Percentiles rank a stretch among this genome's conserved stretches.
These are phyloP conservation scores for Solanum hybrid DNA, from an alignment of 305 asterid species.

Conservation along the genomic window DNA sequence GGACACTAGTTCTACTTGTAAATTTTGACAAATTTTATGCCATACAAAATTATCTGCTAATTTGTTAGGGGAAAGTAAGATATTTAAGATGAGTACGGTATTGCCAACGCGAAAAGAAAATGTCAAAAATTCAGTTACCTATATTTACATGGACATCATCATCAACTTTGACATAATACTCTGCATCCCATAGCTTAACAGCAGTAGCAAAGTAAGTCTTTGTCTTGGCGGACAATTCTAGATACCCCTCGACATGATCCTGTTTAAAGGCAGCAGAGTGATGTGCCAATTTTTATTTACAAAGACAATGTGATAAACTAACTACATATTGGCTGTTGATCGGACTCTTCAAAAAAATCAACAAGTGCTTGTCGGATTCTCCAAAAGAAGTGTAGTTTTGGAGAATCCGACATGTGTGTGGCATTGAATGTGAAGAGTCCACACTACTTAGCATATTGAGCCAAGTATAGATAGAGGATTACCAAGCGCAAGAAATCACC, in stretches of 20 bases:
- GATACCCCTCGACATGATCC: constrained; percentile 96
- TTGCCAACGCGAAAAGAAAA: neutral
- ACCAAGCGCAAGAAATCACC: constrained; percentile 95
- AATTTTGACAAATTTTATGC: neutral
- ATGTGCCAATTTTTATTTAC: neutral
- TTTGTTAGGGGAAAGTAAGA: neutral
- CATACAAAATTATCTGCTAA: neutral
- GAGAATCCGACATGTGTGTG: neutral
- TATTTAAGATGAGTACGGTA: neutral
- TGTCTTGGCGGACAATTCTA: constrained; percentile 89
- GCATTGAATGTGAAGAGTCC: neutral
- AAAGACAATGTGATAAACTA: neutral
- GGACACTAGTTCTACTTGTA: neutral
- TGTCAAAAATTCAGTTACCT: constrained; percentile 33
- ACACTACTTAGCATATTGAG: neutral
- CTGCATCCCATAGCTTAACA: constrained; percentile 80
- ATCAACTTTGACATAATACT: constrained; percentile 84
- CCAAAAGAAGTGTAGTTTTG: neutral
- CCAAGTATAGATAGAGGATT: neutral
- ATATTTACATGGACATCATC: constrained; percentile 94
- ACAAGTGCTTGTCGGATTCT: neutral
- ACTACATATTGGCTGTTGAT: neutral
- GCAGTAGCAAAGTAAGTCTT: constrained; percentile 77
- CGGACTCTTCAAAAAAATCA: neutral
- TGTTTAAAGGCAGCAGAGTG: constrained; percentile 11